Evolutionary conservation across 2,329 filamentous ascomycete genomes (phyloP), one percentile per base, ranked within the genome.

Genomic region (Phialemoniopsis sp.): DNA sequence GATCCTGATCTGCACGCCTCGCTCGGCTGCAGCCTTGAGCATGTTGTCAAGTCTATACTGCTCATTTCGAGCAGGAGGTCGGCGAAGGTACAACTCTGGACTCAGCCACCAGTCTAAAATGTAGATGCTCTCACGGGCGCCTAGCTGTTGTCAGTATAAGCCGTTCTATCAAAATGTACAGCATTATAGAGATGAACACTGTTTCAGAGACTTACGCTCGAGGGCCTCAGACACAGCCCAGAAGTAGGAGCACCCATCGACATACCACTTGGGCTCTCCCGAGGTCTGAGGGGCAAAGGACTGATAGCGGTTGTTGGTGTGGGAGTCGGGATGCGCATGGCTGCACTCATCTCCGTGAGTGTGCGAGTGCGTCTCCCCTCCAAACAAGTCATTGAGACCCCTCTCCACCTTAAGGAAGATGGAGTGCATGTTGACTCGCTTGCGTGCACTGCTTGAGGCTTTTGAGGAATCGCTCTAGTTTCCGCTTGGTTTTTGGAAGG

Each of bases 21-120:
- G 79, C 62, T 91, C 76, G 18, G 90, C 89, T 8, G 89, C 89
- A 39, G 82, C 82, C 52, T 85, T 76, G 35, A 95, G 76, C 81
- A 95, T 82, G 36, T 81, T 78, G 62, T 95, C 89, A 30, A 95
- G 68, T 6, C 89, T 82, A 58, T 94, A 95, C 51, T 85, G 72
- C 59, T 94, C 83, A 62, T 94, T 89, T 56, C 78, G 76, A 15
- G 86, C 79, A 8, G 89, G 89, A 3, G 90, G 89, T 17, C 89
- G 78, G 49, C 89, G 80, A 28, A 96, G 74, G 57, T 93, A 95
- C 19, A 96, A 68, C 63, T 95, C 90, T 1, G 90, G 89, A 40
- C 83, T 89, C 47, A 95, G 63, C 89, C 89, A 95, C 89, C 85
- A 93, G 57, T 91, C 87, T 32, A 95, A 67, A 47, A 95, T 94